Evolutionary conservation across 225 moss, liverwort and hornwort genomes (phyloP).

Genomic region (Asterella californica): DNA sequence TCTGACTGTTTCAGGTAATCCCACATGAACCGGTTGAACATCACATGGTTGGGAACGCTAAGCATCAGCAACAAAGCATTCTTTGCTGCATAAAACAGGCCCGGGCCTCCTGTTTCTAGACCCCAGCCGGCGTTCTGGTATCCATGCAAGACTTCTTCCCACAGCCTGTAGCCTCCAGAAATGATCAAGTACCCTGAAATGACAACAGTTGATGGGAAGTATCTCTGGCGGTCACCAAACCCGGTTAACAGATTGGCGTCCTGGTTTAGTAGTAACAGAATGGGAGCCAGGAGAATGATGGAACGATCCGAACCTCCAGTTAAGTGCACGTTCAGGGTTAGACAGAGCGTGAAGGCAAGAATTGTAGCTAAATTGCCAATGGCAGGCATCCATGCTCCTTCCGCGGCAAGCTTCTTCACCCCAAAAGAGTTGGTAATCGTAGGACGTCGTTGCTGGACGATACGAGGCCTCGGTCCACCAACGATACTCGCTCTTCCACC

Average conservation of each 20-base stretch:
- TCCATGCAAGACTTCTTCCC: constrained; percentile 96
- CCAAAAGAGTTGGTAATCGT: constrained; percentile 67
- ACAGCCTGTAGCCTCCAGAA: constrained; percentile 70
- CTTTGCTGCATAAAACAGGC: constrained; percentile 84
- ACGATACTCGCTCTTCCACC: constrained; percentile 26
- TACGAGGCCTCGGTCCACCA: constrained; percentile 63
- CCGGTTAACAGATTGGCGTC: constrained; percentile 75
- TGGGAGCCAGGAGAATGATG: constrained; percentile 77
- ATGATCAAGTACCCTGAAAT: constrained; percentile 65
- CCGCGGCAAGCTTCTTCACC: constrained; percentile 86
- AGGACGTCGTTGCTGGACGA: constrained; percentile 63
- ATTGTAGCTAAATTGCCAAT: constrained; percentile 82
- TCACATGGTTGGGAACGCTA: constrained; percentile 74
- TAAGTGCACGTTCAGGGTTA: constrained; percentile 76
- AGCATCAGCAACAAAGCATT: constrained; percentile 61
- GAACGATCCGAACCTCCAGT: constrained; percentile 87
- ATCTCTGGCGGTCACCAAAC: constrained; percentile 89
- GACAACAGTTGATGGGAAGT: constrained; percentile 77
- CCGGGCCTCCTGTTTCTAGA: constrained; percentile 83
- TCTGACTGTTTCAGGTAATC: constrained; percentile 86
- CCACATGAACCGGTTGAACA: constrained; percentile 99
- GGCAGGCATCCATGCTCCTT: constrained; percentile 95
- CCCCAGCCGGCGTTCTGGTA: constrained; percentile 85
- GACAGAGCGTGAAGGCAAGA: constrained; percentile 73
- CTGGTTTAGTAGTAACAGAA: constrained; percentile 86